Evolutionary conservation across 179 eudicot genomes (phyloP).

Genomic region (Carnegiea gigantea): DNA sequence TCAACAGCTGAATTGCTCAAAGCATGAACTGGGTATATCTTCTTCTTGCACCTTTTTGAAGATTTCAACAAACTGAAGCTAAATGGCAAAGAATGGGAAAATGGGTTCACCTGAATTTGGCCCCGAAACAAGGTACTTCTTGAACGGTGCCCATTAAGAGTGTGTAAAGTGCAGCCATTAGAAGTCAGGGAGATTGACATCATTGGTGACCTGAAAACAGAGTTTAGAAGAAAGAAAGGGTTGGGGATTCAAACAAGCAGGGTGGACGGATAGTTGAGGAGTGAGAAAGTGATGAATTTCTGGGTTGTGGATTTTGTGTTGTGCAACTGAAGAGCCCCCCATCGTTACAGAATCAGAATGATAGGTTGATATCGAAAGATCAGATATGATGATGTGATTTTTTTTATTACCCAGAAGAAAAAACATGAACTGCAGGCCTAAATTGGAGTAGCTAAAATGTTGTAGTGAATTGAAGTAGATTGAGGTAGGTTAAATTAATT

Average conservation of each 20-base stretch:
- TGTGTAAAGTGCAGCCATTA: conserved; percentile 37
- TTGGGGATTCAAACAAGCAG: background rate
- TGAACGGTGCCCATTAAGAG: conserved; percentile 35
- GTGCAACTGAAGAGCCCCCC: conserved; percentile 7
- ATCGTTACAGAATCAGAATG: conserved; percentile 10
- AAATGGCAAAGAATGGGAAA: conserved; percentile 27
- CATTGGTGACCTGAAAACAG: background rate
- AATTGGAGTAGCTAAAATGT: too few relatives aligned
- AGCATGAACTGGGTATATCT: conserved; percentile 28
- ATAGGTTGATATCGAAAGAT: conserved; percentile 14
- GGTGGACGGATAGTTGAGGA: background rate
- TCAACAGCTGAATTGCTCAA: conserved; percentile 35
- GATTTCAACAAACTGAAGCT: conserved; percentile 29
- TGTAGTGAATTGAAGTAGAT: too few relatives aligned
- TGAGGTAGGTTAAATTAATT: too few relatives aligned
- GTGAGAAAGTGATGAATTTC: background rate
- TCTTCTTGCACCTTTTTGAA: conserved; percentile 23
- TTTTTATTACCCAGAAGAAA: background rate
- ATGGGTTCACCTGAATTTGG: conserved; percentile 58
- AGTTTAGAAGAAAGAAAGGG: background rate
- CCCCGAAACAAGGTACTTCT: conserved; percentile 30
- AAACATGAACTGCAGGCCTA: too few relatives aligned
- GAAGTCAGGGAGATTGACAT: conserved; percentile 53
- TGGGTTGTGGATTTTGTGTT: conserved; percentile 6
- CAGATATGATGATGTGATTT: background rate